These are phyloP conservation scores for Suillus bovinus DNA, from an alignment of 768 basidiomycete genomes.

Conservation along the genomic window DNA sequence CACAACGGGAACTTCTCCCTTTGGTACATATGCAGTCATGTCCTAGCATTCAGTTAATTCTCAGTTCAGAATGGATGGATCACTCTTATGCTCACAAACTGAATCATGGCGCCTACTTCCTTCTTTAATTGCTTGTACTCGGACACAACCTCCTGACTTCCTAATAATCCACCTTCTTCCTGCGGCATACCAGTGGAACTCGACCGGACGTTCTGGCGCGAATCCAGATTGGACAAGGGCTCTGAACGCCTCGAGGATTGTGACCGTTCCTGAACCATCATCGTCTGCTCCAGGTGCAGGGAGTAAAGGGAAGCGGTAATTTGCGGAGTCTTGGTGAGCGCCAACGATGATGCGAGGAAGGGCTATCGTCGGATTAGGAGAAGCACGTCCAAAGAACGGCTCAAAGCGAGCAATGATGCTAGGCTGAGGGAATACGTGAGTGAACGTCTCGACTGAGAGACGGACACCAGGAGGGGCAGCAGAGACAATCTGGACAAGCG, in stretches of 20 bases:
- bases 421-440: constrained; percentile 21
- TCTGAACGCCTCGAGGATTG: constrained; percentile 77
- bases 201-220: constrained; percentile 62
- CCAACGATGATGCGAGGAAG: constrained; percentile 38
- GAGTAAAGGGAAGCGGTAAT: constrained; percentile 39
- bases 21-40: constrained; percentile 39
- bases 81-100: constrained; percentile 40
- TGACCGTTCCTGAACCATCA: constrained; percentile 66
- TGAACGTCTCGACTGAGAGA: constrained; percentile 24
- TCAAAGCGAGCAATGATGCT: constrained; percentile 30
- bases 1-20: constrained; percentile 13
- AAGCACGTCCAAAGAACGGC: constrained; percentile 10
- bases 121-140: constrained; percentile 46
- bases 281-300: constrained; percentile 53
- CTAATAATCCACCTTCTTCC: constrained; percentile 44
- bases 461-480: constrained; percentile 15
- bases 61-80: constrained; percentile 16
- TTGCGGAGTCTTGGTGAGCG: constrained; percentile 46
- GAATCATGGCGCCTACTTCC: constrained; percentile 50
- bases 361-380: constrained; percentile 12
- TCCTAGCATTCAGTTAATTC: constrained; percentile 37
- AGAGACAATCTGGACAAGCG: constrained; percentile 12
- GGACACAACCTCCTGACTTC: constrained; percentile 50
- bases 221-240: constrained; percentile 69
- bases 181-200: constrained; percentile 89